Evolutionary conservation across 208 protist species (phyloP), one percentile per base, ranked within the genome.

Genomic region (Acanthamoeba polyphaga): DNA sequence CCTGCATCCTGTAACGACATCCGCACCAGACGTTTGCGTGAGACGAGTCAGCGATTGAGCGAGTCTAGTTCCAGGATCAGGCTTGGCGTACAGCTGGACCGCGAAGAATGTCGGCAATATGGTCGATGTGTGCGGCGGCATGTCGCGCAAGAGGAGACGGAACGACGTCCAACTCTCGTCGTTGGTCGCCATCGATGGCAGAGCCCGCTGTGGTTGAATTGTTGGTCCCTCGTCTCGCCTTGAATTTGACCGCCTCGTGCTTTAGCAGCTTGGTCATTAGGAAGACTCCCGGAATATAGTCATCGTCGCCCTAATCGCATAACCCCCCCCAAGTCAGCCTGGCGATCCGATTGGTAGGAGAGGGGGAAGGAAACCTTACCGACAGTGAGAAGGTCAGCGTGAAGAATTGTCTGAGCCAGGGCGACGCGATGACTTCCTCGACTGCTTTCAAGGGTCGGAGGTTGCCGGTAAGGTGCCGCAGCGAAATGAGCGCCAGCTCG

Each of bases 161-260:
- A 43, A 22, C 34, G 4, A 76, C 68, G 17, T 43, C 34, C 72
- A 19, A 80, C 3, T 80, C 43, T 12, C 22, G 22, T 13, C 24
- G 53, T 58, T 58, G 53, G 22, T 72, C 66, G n/a, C 29, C 66
- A 38, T 72, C 66, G n/a, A n/a, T n/a, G 8, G 24, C 66, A 38
- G 29, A 38, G 66, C 6, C 10, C 8, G 13, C 66, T 62, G 12
- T 15, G 1, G 58, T 27, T 62, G 17, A 24, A 12, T 4, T n/a
- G 66, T 17, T 29, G 13, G 62, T 22, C 32, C 22, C 62, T 72
- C 66, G 60, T 5, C 34, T 72, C 66, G 24, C 66, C 51, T 64
- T 88, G 51, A 49, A 66, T 51, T 88, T 88, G 29, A n/a, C 13
- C 34, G 51, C 27, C 53, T 88, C 80, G 34, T 88, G 80, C 29